Evolutionary conservation across 2,329 filamentous ascomycete genomes (phyloP).

Genomic region (Celoporthe dispersa): DNA sequence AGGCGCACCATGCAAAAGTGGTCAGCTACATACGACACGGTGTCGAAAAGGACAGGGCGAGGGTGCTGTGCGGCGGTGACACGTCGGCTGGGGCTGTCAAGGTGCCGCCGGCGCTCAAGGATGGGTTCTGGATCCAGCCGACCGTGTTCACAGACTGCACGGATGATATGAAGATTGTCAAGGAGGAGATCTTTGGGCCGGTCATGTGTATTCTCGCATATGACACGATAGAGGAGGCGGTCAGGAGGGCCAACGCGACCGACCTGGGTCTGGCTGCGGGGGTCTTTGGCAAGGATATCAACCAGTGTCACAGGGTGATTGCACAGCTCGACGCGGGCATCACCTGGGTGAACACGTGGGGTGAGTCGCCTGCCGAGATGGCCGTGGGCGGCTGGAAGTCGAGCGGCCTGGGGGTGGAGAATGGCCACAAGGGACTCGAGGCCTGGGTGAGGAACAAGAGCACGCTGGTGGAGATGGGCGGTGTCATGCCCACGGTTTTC

Average conservation of each 20-base stretch:
- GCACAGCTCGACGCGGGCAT: conserved; percentile 79
- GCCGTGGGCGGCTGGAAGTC: conserved; percentile 90
- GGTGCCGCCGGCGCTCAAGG: conserved; percentile 53
- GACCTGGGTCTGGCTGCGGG: conserved; percentile 81
- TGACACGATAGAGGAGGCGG: conserved; percentile 68
- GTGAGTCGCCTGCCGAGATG: conserved; percentile 92
- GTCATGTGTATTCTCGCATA: conserved; percentile 84
- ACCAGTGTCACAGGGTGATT: conserved; percentile 73
- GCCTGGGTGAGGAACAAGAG: conserved; percentile 88
- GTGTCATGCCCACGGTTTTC: conserved; percentile 73
- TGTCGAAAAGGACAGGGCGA: conserved; percentile 73
- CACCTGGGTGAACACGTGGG: conserved; percentile 93
- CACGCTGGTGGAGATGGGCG: conserved; percentile 81
- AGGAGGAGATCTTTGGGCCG: conserved; percentile 87
- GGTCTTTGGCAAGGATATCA: conserved; percentile 78
- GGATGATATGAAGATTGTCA: conserved; percentile 78
- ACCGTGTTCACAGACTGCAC: conserved; percentile 87
- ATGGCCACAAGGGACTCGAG: conserved; percentile 77
- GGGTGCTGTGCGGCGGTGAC: conserved; percentile 72
- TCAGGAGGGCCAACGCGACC: conserved; percentile 76
- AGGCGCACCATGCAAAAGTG: conserved; percentile 77
- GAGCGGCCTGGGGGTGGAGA: conserved; percentile 87
- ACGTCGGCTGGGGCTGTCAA: conserved; percentile 53
- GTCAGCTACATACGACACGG: conserved; percentile 76
- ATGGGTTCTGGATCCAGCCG: conserved; percentile 83